Conservation (phyloP, 495 filamentous ascomycete species). For the Daldinia caldariorum region DNA sequence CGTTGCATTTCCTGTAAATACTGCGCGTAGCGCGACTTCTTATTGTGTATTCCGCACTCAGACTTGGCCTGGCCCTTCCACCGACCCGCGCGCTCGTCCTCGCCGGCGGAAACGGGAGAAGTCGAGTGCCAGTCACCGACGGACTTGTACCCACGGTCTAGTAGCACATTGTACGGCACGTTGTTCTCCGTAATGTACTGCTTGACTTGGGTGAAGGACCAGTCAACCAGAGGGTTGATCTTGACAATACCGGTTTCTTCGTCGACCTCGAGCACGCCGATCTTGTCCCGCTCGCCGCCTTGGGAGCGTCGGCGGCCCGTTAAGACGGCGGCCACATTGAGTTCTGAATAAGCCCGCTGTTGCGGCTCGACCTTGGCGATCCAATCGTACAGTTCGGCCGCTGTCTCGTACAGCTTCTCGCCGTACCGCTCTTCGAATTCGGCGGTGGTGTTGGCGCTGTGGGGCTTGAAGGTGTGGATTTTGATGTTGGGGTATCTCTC, state of each 20-base stretch:
- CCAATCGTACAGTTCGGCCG: constrained; percentile 93
- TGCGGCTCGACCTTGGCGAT: constrained; percentile 97
- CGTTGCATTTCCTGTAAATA: constrained; percentile 78
- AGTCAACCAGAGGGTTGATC: constrained; percentile 98
- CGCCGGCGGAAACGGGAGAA: constrained; percentile 84
- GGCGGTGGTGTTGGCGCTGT: constrained; percentile 69
- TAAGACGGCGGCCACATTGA: constrained; percentile 89
- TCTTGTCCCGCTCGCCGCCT: constrained; percentile 88
- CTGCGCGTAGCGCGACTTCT: constrained; percentile 88
- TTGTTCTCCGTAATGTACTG: constrained; percentile 84
- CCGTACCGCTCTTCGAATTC: constrained; percentile 87
- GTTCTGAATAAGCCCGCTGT: constrained; percentile 87
- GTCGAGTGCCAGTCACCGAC: constrained; percentile 98
- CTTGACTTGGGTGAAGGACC: constrained; percentile 90
- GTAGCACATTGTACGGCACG: constrained; percentile 91
- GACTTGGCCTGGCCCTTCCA: constrained; percentile 97
- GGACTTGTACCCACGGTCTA: constrained; percentile 95
- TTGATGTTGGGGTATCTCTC: constrained; percentile 78
- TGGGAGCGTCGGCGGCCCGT: constrained; percentile 95
- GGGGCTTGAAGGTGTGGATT: constrained; percentile 89
- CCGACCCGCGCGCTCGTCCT: constrained; percentile 95
- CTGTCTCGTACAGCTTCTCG: constrained; percentile 82
- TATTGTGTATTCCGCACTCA: constrained; percentile 98
- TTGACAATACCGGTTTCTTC: constrained; percentile 89
- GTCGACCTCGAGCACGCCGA: constrained; percentile 91